Base-by-base conservation (phyloP, 495 filamentous ascomycete species). In the Amorphotheca resinae region DNA sequence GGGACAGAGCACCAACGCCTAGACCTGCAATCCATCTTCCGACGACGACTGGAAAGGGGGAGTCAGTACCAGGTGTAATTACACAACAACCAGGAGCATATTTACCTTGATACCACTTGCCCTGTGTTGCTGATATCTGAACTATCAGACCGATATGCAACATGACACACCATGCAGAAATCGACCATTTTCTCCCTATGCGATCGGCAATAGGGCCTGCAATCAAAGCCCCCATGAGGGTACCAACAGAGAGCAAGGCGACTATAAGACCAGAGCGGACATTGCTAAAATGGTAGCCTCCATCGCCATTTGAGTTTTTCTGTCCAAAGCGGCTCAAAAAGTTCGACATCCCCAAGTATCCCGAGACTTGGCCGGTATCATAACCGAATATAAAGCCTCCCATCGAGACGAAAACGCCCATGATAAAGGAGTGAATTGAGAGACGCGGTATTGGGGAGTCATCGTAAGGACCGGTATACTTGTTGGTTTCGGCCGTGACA, bases 381-480 rank as follows among this genome's bases (percentile, higher is more conserved):
- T 76, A 74, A 44, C 72, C 72, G 52, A 74, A 76, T 49, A 74
- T 73, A 57, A 76, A 68, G 49, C 72, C 71, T 53, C 72, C 71
- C 69, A 76, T 74, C 8, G 71, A 73, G 32, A 70, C 71, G 42
- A 70, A 58, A 33, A 74, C 40, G 41, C 70, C 70, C 48, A 76
- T 62, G 44, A 67, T 60, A 47, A 72, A 65, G 0, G 69, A 66
- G 2, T 65, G 63, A 56, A 64, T 63, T 20, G 70, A 74, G 42
- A 74, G 25, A 8, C 16, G 18, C 15, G 46, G 46, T 6, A 48
- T 22, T 12, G 38, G 38, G 7, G 38, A 32, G 17, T 48, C 31
- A 23, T 48, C 45, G 31, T 70, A 58, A 16, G 57, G 56, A 36
- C 47, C 56, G 31, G 57, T 46, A 49, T 64, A 56, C 54, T 69